These are phyloP conservation scores for Didymella sp. DNA, from an alignment of 2,329 filamentous ascomycete species.

Conservation along the genomic window DNA sequence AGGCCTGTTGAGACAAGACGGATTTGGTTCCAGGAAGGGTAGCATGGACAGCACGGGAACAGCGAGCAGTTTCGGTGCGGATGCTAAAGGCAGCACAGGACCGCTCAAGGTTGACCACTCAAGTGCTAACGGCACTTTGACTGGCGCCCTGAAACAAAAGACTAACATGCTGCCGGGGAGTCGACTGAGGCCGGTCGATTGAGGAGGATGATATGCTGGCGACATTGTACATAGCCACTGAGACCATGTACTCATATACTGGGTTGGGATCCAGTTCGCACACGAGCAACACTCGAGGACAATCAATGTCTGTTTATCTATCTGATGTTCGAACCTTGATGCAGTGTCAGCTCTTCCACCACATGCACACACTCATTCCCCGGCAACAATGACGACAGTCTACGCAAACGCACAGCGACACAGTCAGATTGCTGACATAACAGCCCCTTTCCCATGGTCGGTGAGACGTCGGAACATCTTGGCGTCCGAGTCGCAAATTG, in stretches of 20 bases:
- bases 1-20: constrained; percentile 41
- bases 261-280: not conserved
- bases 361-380: no score
- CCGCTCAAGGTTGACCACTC: constrained; percentile 13
- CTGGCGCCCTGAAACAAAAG: constrained; percentile 30
- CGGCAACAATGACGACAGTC: no score
- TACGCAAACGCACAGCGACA: not conserved
- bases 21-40: constrained; percentile 35
- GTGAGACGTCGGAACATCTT: constrained; percentile 10
- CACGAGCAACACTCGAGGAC: not conserved
- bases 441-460: not conserved
- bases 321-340: not conserved
- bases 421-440: constrained; percentile 1
- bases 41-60: constrained; percentile 45
- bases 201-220: not conserved
- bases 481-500: constrained; percentile 26
- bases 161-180: constrained; percentile 30
- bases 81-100: constrained; percentile 30
- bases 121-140: constrained; percentile 29
- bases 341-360: not conserved
- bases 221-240: not conserved
- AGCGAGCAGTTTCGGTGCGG: constrained; percentile 37
- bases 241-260: not conserved
- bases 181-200: constrained; percentile 35
- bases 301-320: not conserved